Evolutionary conservation across 371 early-diverging fungal species (phyloP), one percentile per base, ranked within the genome.

Genomic region (Dichotomocladium elegans): DNA sequence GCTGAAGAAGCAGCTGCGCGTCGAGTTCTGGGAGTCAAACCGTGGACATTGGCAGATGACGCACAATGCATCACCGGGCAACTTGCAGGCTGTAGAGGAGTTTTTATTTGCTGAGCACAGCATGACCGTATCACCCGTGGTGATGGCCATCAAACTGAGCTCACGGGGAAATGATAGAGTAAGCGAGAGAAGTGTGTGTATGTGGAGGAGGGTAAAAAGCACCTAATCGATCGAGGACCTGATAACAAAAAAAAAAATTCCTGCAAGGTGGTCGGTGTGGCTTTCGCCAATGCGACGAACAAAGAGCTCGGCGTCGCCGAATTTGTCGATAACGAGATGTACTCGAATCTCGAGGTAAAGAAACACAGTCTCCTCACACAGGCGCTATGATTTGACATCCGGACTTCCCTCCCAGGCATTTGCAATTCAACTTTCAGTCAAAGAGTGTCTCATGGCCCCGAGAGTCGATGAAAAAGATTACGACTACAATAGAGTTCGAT

Each of bases 241-340:
- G n/a, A n/a, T n/a, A n/a, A n/a, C 10, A 35, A 55, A 37, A 35
- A 24, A 25, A 43, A 45, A 37, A 44, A 21, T 15, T 12, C 21
- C 5, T 34, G 7, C 14, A 14, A 92, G 85, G 68, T 80, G 19
- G 85, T 96, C 11, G 96, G 96, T 3, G 90, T 90, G 3, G 83
- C 93, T 2, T 93, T 90, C 65, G 86, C 90, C 5, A 96, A 98
- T 53, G 87, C 93, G 1, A 90, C 91, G 0, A 79, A 82, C 27
- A 79, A 88, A 17, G 76, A 70, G 35, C 66, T 96, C 17, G 93
- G 92, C 4, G 82, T 96, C 3, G 60, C 88, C 41, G 91, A 96
- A 66, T 95, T 96, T 64, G 66, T 90, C 21, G 98, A 98, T 72
- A 93, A 90, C 60, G 94, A 95, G 31, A 74, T 90, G 2, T 95